Conservation (phyloP, 2,329 filamentous ascomycete genomes). For the Pseudogymnoascus sp. region DNA sequence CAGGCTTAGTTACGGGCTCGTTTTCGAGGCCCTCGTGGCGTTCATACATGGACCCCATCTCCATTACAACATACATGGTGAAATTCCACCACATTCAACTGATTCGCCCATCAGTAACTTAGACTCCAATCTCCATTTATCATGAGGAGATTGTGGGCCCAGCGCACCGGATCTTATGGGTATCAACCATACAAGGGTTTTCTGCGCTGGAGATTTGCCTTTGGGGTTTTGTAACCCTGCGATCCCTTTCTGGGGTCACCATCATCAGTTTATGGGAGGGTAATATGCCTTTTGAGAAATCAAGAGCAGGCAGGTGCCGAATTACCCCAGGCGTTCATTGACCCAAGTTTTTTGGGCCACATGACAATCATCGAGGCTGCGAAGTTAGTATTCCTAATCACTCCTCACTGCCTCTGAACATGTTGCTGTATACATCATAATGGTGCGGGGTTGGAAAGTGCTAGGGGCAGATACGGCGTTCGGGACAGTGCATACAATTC, state of each 20-base stretch:
- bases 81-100: not conserved
- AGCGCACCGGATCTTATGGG: not conserved
- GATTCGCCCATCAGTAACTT: not conserved
- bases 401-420: not conserved
- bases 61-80: slow-evolving; percentile 3
- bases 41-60: not conserved
- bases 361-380: not conserved
- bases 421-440: not conserved
- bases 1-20: not conserved
- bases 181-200: not conserved
- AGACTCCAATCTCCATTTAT: not conserved
- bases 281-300: not conserved
- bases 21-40: not conserved
- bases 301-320: not conserved
- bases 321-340: not conserved
- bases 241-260: not conserved
- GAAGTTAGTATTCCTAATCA: slow-evolving; percentile 8
- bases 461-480: not conserved
- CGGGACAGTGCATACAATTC: not conserved
- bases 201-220: not conserved
- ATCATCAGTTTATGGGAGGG: slow-evolving; percentile 1
- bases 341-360: slow-evolving; percentile 1
- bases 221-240: not conserved
- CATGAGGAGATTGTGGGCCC: not conserved
- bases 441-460: not conserved